Evolutionary conservation across 352 stramenopile genomes (phyloP).

Genomic region (Thalassiosira exigua): DNA sequence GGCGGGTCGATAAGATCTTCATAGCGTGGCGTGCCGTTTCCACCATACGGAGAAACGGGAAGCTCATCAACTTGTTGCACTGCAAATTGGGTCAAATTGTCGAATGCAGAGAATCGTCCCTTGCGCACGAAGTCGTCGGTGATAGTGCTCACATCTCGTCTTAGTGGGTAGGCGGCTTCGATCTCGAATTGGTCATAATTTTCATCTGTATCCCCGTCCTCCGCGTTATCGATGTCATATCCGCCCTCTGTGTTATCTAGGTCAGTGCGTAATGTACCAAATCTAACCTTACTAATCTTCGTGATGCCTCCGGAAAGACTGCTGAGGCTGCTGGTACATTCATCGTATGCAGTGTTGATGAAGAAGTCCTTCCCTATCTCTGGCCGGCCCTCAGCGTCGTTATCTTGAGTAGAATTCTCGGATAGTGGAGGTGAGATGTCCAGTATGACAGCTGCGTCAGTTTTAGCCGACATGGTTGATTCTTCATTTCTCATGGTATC

Average conservation of each 20-base stretch:
- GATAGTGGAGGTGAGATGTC: neutral
- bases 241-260: neutral
- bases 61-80: neutral
- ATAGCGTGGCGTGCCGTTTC: no score
- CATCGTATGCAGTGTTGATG: slow-evolving; percentile 19
- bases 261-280: neutral
- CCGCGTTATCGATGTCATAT: slow-evolving; percentile 1
- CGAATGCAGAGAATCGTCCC: slow-evolving; percentile 7
- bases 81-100: slow-evolving; percentile 4
- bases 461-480: neutral
- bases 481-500: no score
- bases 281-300: slow-evolving; percentile 10
- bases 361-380: slow-evolving; percentile 26
- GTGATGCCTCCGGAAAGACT: slow-evolving; percentile 8
- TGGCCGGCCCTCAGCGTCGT: neutral
- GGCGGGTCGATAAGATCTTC: neutral
- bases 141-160: slow-evolving; percentile 10
- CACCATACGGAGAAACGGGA: neutral
- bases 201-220: neutral
- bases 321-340: slow-evolving; percentile 21
- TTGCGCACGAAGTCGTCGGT: slow-evolving; percentile 3
- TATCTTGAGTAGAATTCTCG: neutral
- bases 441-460: neutral
- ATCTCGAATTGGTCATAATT: slow-evolving; percentile 6
- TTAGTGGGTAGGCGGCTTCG: neutral